Evolutionary conservation across 352 stramenopile species (phyloP).

Genomic region (Globisporangium barbulae): DNA sequence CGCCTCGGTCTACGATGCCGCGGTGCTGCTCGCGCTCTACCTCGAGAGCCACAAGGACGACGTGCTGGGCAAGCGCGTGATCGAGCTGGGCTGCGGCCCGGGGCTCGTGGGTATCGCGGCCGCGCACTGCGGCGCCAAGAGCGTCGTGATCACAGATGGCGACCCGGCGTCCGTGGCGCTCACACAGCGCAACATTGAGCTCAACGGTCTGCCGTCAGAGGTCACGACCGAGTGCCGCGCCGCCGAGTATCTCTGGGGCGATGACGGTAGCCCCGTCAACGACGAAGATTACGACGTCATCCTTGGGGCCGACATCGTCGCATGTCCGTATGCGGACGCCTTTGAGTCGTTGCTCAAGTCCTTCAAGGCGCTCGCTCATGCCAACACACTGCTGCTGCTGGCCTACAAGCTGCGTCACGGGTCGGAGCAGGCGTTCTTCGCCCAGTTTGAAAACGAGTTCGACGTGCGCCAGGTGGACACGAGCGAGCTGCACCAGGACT

Average conservation of each 20-base stretch:
- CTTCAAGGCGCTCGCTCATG: conserved; percentile 36
- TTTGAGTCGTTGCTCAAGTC: conserved; percentile 63
- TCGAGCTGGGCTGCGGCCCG: conserved; percentile 74
- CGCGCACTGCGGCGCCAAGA: conserved; percentile 37
- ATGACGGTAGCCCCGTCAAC: conserved; percentile 28
- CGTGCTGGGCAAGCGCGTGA: conserved; percentile 48
- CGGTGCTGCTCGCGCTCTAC: conserved; percentile 77
- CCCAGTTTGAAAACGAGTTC: conserved; percentile 46
- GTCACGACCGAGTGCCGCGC: conserved; percentile 25
- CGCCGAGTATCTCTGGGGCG: conserved; percentile 60
- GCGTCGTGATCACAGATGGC: conserved; percentile 68
- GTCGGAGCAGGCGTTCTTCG: conserved; percentile 67
- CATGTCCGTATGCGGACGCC: conserved; percentile 69
- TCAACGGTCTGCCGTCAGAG: conserved; percentile 29
- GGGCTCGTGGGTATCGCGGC: conserved; percentile 74
- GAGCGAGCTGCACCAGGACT: conserved; percentile 61
- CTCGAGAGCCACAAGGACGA: conserved; percentile 49
- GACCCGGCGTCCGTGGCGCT: conserved; percentile 66
- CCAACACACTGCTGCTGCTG: conserved; percentile 52
- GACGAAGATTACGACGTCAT: conserved; percentile 58
- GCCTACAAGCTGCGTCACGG: conserved; percentile 76
- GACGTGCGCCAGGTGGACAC: conserved; percentile 33
- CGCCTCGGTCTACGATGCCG: conserved; percentile 79
- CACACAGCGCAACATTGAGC: conserved; percentile 51
- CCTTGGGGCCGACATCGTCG: conserved; percentile 78